phyloP scores from a whole-genome alignment of 306 rosid genomes.

The Carpinus viminea region DNA sequence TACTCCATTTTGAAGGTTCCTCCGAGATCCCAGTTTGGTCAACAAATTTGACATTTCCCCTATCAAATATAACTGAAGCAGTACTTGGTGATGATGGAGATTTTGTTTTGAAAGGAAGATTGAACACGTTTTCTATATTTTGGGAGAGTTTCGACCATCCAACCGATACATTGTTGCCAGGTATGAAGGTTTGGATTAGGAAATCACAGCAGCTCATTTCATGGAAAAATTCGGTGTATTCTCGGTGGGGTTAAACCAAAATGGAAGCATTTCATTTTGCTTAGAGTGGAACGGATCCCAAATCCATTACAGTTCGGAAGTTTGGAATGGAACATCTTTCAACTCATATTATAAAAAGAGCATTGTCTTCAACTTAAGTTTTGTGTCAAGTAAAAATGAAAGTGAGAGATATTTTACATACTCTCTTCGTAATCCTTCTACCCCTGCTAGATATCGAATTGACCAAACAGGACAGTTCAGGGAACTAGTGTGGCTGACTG shows the following conservation, averaged over 20 bases:
- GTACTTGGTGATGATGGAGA: neutral
- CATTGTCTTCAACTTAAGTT: neutral
- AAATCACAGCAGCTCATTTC: conserved; percentile 43
- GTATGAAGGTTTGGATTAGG: conserved; percentile 31
- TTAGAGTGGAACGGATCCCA: neutral
- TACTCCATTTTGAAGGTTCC: neutral
- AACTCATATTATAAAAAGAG: neutral
- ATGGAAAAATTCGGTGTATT: conserved; percentile 46
- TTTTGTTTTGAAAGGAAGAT: neutral
- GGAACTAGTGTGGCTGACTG: accelerated
- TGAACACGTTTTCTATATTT: neutral
- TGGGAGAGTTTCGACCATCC: neutral
- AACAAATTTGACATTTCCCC: neutral
- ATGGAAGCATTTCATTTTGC: conserved; percentile 1
- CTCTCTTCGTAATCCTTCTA: neutral
- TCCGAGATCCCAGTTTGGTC: neutral
- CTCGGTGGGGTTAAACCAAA: conserved; percentile 45
- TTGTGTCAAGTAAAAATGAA: neutral
- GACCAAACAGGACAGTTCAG: neutral
- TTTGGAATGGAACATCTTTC: neutral
- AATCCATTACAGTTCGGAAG: neutral
- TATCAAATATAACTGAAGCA: neutral
- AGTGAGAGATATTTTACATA: neutral
- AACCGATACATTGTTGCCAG: conserved; percentile 31
- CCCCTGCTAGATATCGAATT: neutral